These are phyloP conservation scores for Andalucia godoyi DNA, from an alignment of 78 protist genomes.

Conservation along the genomic window DNA sequence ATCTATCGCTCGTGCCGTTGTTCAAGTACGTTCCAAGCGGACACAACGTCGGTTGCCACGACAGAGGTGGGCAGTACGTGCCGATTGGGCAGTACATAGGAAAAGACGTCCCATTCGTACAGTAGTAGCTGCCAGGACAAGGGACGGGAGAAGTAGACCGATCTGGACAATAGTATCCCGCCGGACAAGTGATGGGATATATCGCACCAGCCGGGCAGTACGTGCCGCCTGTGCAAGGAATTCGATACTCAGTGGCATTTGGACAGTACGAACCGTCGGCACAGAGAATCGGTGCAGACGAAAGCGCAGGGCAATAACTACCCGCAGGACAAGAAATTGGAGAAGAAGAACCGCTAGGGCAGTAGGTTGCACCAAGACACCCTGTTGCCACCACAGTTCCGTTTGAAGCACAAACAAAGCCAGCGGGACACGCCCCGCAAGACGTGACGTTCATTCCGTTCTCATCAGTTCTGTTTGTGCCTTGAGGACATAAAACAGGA, in stretches of 20 bases:
- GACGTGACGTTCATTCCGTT: neutral
- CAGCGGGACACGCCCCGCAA: constrained; percentile 20
- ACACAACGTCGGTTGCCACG: constrained; percentile 3
- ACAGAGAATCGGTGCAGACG: constrained; percentile 3
- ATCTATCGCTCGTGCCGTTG: neutral
- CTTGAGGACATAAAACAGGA: constrained; percentile 28
- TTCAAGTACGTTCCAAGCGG: neutral
- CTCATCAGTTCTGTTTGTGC: neutral
- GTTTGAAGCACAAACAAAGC: neutral
- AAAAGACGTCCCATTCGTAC: neutral
- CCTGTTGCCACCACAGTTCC: neutral
- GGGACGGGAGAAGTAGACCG: neutral
- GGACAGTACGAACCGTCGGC: constrained; percentile 29
- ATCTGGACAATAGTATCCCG: constrained; percentile 10
- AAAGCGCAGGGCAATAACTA: constrained; percentile 18
- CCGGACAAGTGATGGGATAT: constrained; percentile 17
- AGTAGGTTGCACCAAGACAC: too few relatives aligned
- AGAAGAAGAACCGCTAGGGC: neutral
- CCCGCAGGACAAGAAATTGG: constrained; percentile 17
- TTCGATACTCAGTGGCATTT: too few relatives aligned
- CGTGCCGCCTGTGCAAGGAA: constrained; percentile 31
- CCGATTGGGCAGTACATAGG: constrained; percentile 14
- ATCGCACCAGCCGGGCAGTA: constrained; percentile 1
- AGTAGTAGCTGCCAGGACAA: constrained; percentile 26
- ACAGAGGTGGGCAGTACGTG: constrained; percentile 15